Evolutionary conservation across 495 filamentous ascomycete genomes (phyloP), one percentile per base, ranked within the genome.

Genomic region (Aspergillus sclerotiicarbonarius): DNA sequence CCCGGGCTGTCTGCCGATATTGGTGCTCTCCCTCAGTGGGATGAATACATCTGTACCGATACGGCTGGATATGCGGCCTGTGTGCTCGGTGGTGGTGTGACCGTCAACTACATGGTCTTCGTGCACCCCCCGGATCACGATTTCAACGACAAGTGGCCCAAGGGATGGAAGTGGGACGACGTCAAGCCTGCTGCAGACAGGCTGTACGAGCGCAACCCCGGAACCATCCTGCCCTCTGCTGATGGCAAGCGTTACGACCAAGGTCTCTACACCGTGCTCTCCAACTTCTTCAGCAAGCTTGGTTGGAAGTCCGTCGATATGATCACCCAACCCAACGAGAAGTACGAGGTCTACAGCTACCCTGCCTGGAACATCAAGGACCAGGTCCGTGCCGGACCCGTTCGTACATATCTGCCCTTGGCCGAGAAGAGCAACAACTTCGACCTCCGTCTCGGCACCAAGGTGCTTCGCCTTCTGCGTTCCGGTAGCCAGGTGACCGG

Each of bases 91-190:
- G 63, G 63, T 25, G 63, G 87, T 46, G 85, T 85, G 15, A 84
- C 87, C 15, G 77, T 90, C 57, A 90, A 91, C 60, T 82, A 86
- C 50, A 84, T 72, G 43, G 66, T 80, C 25, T 83, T 78, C 66
- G 81, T 78, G 62, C 71, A 82, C 46, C 79, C 81, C 13, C 75
- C 75, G n/a, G 70, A 73, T 4, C 68, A 76, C n/a, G 88, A 90
- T 69, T 91, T 87, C 76, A 82, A 91, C 61, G 81, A 82, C 64
- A 85, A 87, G 59, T 92, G 90, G 74, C 89, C 89, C 6, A 46
- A 72, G 43, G 88, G 86, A 29, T 92, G 89, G 89, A 86, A 89
- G 69, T 76, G 80, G 37, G 67, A 75, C 3, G 86, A 91, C 62
- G 75, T 91, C 68, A 63, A 69, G 58, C 67, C 75, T 51, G 81